Evolutionary conservation across 805 yeast species (phyloP), one percentile per base, ranked within the genome.

Genomic region (Yamadazyma phyllophila): DNA sequence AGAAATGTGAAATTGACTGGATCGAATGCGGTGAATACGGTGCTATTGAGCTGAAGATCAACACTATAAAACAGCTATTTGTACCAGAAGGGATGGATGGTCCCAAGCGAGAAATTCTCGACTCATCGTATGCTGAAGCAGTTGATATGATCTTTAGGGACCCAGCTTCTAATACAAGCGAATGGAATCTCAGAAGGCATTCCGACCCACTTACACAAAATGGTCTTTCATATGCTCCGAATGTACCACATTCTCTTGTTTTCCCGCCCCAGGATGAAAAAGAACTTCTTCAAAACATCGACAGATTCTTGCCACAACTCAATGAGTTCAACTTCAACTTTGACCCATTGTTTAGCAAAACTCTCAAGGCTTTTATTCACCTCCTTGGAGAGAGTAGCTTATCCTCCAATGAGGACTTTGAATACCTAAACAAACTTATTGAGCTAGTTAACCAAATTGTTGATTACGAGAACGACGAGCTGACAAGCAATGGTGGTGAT

Each of bases 391-490:
- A 37, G 29, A n/a, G 39, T 6, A 46, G 42, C 17, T 15, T 48
- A 9, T 33, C 45, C 4, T 33, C 43, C 1, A 36, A 20, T 8
- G 34, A 40, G 11, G 55, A 51, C 20, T 32, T 46, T 7, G 37
- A 41, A 15, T 51, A 47, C 17, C 37, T 51, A 15, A 49, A 49
- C 29, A 39, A 33, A 13, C 10, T 51, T 8, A 49, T 51, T 8
- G 35, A 32, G 32, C 17, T 47, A 13, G 47, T 66, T 1, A 55
- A 58, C 26, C 48, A 40, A 7, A 56, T 71, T 7, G 56, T 61
- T 4, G 66, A 67, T 17, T 67, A 56, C 43, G 69, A 63, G 44
- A 60, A 61, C 31, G 55, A 55, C 7, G 65, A 57, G 3, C 42
- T 49, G 7, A 15, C 43, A 12, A 38, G 38, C 24, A 39, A 39